Base-by-base conservation (phyloP, 176 grass and related monocot species). In the Ampelocalamus luodianensis region DNA sequence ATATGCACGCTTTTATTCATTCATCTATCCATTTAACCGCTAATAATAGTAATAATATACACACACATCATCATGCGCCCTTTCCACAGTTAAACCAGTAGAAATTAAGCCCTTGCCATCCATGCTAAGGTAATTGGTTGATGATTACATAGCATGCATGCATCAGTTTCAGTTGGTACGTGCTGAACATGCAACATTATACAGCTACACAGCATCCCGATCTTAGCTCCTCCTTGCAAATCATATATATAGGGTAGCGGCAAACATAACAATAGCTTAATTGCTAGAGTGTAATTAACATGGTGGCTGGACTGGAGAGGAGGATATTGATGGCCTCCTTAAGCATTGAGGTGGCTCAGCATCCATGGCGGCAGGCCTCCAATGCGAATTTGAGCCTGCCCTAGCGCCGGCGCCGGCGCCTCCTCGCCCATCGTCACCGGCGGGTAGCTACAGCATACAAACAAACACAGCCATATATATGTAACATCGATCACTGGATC, bases 281-380 rank as follows among this genome's bases (percentile, higher is more conserved):
- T 82, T 60, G 59, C 81, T 85, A 79, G 75, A 54, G n/a, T 59
- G n/a, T 32, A 78, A 67, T 39, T 44, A 59, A 22, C 45, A 23
- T 63, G 24, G 24, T 15, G 24, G 60, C 11, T 29, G 24, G 60
- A 27, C 6, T 63, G 60, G 11, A n/a, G 20, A 23, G 55, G 55
- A 59, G 8, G 29, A 29, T 10, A 4, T 27, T 6, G 24, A 62
- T 27, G 24, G 60, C 45, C 36, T 67, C 63, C 61, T 90, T 38
- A 87, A 79, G 84, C 84, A 14, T 83, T 83, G 68, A 87, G 89
- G 32, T 90, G 84, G 80, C 89, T 87, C 79, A 90, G 75, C 89
- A 90, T 90, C 89, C 89, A 90, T 74, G 89, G 84, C 3, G 80
- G 89, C 60, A 90, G 74, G 13, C 68, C 50, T 42, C 74, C 67